Base-by-base conservation (phyloP, 2,329 filamentous ascomycete species). In the Cryphonectria carpinicola region DNA sequence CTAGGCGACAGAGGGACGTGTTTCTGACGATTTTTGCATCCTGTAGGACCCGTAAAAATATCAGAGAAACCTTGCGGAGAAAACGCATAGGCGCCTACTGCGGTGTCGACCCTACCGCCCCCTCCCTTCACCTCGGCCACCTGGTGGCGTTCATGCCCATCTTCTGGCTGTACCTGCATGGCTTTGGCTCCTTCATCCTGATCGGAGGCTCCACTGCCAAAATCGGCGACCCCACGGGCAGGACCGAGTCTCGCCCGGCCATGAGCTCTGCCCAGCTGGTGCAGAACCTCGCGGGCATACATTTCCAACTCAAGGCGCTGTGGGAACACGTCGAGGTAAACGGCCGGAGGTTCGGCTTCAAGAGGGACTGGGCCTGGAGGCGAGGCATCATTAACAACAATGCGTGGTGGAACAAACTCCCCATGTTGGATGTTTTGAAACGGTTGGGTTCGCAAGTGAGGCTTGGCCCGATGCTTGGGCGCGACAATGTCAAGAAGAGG, bases 401-500 rank as follows among this genome's bases (percentile, higher is more conserved):
- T 73, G 85, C 85, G 65, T 99, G 96, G 96, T 89, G 95, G 83
- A 88, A 92, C 74, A 88, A 87, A 54, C 81, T 93, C 60, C 85
- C 89, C 1, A 84, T 97, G 61, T 84, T 93, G 65, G 92, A 97
- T 62, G 88, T 98, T 66, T 83, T 97, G 74, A 88, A 88, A 77
- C 86, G 90, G 70, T 83, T 98, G 41, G 96, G 94, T 3, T 87
- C 86, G 43, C 87, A 90, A 62, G 89, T 94, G 78, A 87, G 95
- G 71, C 82, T 99, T 66, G 94, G 95, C 1, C 88, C 94, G 3
- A 94, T 99, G 93, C 85, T 99, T 71, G 89, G 90, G 67, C 90
- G 94, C 76, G 95, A 98, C 73, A 96, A 93, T 85, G 92, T 88
- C 64, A 74, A 94, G 81, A 90, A 89, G 70, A 93, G 94, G 77